Evolutionary conservation across 169 alveolate genomes (phyloP), one percentile per base, ranked within the genome.

Genomic region (Cardiosporidium cionae): DNA sequence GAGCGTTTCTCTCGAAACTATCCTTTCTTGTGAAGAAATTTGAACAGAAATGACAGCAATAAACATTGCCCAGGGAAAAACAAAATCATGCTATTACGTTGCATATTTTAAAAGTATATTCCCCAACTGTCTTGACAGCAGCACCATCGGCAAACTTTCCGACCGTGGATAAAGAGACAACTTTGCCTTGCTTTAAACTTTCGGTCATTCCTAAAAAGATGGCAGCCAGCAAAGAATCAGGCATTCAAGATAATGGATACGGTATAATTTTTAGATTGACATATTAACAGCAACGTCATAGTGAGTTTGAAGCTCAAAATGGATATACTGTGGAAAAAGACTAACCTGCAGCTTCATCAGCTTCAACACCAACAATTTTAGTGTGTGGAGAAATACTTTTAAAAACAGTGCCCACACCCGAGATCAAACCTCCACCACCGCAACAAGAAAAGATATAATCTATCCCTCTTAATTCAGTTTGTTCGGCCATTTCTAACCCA

Each of bases 111-210:
- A 68, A 68, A n/a, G 74, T 68, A 23, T 16, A 7, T 25, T 66
- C 9, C 28, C 74, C 74, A n/a, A 37, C 66, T 3, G 9, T 2
- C 28, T 28, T 16, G 29, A 68, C 66, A 34, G 74, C 74, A 22
- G 74, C 71, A 27, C 74, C 74, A 44, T 68, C 74, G 2, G 74
- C 74, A n/a, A 68, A 68, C 22, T 34, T 68, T 22, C 74, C 74
- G 28, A 68, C 66, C 5, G 62, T 3, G 66, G 32, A 36, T 37
- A 68, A n/a, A 54, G 5, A 22, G 58, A 22, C 31, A 7, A 68
- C 2, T 2, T 27, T 16, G 72, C 74, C 73, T 31, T 16, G 31
- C 70, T 35, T 52, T 3, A 68, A 34, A 28, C 74, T 68, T 23
- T 7, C 74, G 2, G 74, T 68, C 74, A 68, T 44, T 3, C 34